Evolutionary conservation across 2,329 filamentous ascomycete genomes (phyloP), one percentile per base, ranked within the genome.

Genomic region (Endoconidiophora polonica): DNA sequence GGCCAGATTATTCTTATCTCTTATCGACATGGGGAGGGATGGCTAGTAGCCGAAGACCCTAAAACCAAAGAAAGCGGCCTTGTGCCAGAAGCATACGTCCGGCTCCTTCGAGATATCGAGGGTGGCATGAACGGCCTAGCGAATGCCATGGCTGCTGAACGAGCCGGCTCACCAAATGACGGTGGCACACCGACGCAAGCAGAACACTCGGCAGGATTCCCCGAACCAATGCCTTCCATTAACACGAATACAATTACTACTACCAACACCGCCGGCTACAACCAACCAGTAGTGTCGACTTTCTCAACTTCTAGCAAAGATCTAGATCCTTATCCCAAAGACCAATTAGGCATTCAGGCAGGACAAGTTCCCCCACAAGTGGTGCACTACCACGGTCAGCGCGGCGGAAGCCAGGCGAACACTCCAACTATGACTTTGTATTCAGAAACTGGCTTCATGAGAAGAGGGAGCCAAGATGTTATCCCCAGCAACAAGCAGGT

Each of bases 1-100:
- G 91, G 91, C 4, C 91, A 98, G 61, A 86, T 95, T 52, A 94
- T 98, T 51, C 83, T 91, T 70, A 88, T 98, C 22, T 94, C 86
- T 14, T 98, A 96, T 63, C 77, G 91, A 41, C 88, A 96, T 61
- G 90, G 90, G 14, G 87, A 96, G 65, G 91, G 91, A 50, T 98
- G 91, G 91, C 73, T 98, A 47, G 91, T 98, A 22, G 91, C 91
- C 3, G 86, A 95, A 66, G 91, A 98, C 60, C 88, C 90, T 10
- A 88, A 86, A 63, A 95, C 87, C 1, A 86, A 79, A 56, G 91
- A 98, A 66, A 94, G 86, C 59, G 91, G 91, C 1, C 72, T 98
- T 36, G 91, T 98, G 1, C 91, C 91, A 0, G 91, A 98, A 65
- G 88, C 93, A 64, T 98, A 96, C 61, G 91, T 98, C 40, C 80